Evolutionary conservation across 306 rosid species (phyloP).

Genomic region (Aeschynomene evenia): DNA sequence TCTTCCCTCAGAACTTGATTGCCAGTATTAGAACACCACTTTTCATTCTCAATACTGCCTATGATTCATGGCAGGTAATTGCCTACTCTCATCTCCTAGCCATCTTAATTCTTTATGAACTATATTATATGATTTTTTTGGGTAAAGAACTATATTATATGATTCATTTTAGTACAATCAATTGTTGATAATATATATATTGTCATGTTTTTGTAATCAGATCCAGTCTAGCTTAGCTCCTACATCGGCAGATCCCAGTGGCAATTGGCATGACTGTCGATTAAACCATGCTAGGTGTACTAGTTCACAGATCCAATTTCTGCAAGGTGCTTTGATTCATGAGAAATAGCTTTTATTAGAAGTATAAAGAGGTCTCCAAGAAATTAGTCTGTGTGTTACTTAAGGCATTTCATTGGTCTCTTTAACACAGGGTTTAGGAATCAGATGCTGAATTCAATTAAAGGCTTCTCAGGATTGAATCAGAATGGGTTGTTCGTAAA

Average conservation of each 20-base stretch:
- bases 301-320: slow-evolving; percentile 59
- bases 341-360: slow-evolving; percentile 26
- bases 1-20: slow-evolving; percentile 89
- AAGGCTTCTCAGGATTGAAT: slow-evolving; percentile 53
- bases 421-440: slow-evolving; percentile 69
- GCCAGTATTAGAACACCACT: slow-evolving; percentile 64
- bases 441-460: slow-evolving; percentile 65
- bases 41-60: slow-evolving; percentile 87
- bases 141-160: no score
- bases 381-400: background rate
- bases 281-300: slow-evolving; percentile 66
- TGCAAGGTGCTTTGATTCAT: slow-evolving; percentile 64
- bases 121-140: background rate
- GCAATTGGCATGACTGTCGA: slow-evolving; percentile 79
- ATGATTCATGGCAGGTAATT: slow-evolving; percentile 94
- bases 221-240: slow-evolving; percentile 85
- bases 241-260: slow-evolving; percentile 71
- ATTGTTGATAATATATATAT: background rate
- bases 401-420: slow-evolving; percentile 14
- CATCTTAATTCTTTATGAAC: slow-evolving; percentile 1
- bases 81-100: background rate
- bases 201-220: slow-evolving; percentile 48
- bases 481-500: slow-evolving; percentile 84
- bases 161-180: background rate
- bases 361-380: background rate